phyloP scores from a whole-genome alignment of 495 filamentous ascomycete genomes.

The Hypoxylon intermedium region DNA sequence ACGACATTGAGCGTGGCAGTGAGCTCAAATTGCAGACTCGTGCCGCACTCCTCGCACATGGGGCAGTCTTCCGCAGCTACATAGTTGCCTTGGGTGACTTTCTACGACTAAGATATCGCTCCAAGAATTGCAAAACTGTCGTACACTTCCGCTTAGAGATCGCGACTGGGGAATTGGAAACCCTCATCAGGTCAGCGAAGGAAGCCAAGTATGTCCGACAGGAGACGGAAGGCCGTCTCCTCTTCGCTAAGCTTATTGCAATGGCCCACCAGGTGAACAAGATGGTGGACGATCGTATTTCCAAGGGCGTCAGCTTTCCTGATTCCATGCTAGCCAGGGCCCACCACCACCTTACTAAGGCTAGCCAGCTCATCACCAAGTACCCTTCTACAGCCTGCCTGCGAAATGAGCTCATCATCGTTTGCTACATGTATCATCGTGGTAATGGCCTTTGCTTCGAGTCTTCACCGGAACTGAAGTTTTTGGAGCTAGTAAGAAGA shows the following conservation, averaged over 20 bases:
- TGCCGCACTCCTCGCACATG: slow-evolving; percentile 51
- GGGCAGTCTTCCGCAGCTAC: slow-evolving; percentile 57
- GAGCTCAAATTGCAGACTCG: slow-evolving; percentile 48
- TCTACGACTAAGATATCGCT: slow-evolving; percentile 39
- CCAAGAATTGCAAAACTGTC: not conserved
- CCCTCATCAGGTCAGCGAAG: slow-evolving; percentile 27
- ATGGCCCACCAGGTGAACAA: slow-evolving; percentile 2
- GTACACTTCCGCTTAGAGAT: slow-evolving; percentile 41
- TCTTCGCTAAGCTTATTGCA: slow-evolving; percentile 12
- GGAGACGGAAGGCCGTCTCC: slow-evolving; percentile 38
- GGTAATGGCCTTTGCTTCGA: not conserved
- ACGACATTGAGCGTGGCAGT: slow-evolving; percentile 51
- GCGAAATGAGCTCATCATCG: not conserved
- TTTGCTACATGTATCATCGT: too few relatives aligned
- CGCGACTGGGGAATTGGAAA: slow-evolving; percentile 34
- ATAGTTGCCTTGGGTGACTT: slow-evolving; percentile 60
- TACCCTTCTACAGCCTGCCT: slow-evolving; percentile 3
- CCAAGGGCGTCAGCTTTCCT: not conserved
- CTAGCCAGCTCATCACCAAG: not conserved
- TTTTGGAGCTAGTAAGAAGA: not conserved
- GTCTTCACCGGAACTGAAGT: not conserved
- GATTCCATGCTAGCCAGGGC: not conserved
- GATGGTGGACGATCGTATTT: not conserved
- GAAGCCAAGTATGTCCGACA: slow-evolving; percentile 14
- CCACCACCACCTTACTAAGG: slow-evolving; percentile 1